phyloP scores from a whole-genome alignment of 192 early-diverging fungal genomes.

The Phlyctochytrium arcticum region DNA sequence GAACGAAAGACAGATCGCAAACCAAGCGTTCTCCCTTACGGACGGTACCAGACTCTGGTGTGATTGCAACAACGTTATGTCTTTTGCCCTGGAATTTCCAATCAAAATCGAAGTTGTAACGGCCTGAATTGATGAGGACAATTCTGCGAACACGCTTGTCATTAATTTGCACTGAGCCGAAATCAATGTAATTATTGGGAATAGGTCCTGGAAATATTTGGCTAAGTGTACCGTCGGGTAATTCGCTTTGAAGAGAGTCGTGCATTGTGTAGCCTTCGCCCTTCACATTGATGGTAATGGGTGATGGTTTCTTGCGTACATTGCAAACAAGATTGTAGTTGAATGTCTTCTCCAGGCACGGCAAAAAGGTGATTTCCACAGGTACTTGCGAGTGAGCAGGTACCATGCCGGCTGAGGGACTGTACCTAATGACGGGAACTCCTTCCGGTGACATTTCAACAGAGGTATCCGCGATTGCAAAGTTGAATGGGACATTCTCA shows the following conservation, averaged over 20 bases:
- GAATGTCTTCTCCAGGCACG: conserved; percentile 53
- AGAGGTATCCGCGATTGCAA: conserved; percentile 51
- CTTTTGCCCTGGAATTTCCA: conserved; percentile 42
- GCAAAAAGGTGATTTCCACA: conserved; percentile 50
- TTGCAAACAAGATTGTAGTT: conserved; percentile 58
- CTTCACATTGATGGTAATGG: conserved; percentile 55
- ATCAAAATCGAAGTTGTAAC: conserved; percentile 55
- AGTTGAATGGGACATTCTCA: conserved; percentile 49
- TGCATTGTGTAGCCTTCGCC: conserved; percentile 62
- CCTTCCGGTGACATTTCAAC: conserved; percentile 36
- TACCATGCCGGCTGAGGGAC: conserved; percentile 43
- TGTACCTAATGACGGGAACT: conserved; percentile 39
- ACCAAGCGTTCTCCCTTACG: conserved; percentile 45
- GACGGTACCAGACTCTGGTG: conserved; percentile 52
- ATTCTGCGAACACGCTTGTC: conserved; percentile 50
- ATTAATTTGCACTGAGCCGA: conserved; percentile 55
- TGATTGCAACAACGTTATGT: conserved; percentile 27
- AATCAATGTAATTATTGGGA: conserved; percentile 47
- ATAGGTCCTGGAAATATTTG: conserved; percentile 28
- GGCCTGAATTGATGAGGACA: conserved; percentile 50
- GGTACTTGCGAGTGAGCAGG: conserved; percentile 40
- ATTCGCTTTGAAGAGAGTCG: conserved; percentile 47
- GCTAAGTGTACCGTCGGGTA: conserved; percentile 40
- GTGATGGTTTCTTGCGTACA: conserved; percentile 53
- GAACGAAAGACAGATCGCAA: conserved; percentile 46